These are phyloP conservation scores for Candida qinlingensis DNA, from an alignment of 805 yeast species.

Conservation along the genomic window DNA sequence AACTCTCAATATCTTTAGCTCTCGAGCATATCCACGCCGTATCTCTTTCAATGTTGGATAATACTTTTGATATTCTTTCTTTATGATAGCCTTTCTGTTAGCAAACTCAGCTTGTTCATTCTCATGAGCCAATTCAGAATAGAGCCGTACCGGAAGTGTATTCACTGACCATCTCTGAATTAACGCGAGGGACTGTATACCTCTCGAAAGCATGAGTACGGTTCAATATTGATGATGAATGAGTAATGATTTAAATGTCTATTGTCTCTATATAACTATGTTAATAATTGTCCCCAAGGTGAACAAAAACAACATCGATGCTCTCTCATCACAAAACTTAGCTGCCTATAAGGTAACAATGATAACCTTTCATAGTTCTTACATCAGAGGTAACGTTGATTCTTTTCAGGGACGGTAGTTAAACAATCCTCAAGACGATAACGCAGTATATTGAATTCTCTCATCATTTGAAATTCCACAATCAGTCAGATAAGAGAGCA, in stretches of 20 bases:
- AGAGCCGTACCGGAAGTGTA: neutral
- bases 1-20: slow-evolving; percentile 23
- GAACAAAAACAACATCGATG: neutral
- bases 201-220: slow-evolving; percentile 1
- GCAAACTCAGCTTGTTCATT: slow-evolving; percentile 23
- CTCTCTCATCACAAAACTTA: neutral
- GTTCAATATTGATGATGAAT: neutral
- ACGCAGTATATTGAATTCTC: slow-evolving; percentile 26
- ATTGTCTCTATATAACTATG: slow-evolving; percentile 1
- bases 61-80: slow-evolving; percentile 7
- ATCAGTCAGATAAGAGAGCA: neutral
- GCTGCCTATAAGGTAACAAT: too few relatives aligned
- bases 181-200: neutral
- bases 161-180: neutral
- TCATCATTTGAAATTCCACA: slow-evolving; percentile 14
- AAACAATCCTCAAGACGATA: slow-evolving; percentile 31
- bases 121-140: slow-evolving; percentile 10
- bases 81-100: slow-evolving; percentile 19
- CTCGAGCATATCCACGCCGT: slow-evolving; percentile 8
- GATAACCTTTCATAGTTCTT: too few relatives aligned
- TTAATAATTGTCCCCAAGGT: neutral
- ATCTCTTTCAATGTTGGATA: slow-evolving; percentile 22
- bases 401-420: slow-evolving; percentile 28
- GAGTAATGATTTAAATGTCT: neutral
- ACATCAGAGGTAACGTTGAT: slow-evolving; percentile 3